Percentiles rank a stretch among this genome's conserved stretches.
These are phyloP conservation scores for Luffa acutangula DNA, from an alignment of 306 rosid species.

Conservation along the genomic window DNA sequence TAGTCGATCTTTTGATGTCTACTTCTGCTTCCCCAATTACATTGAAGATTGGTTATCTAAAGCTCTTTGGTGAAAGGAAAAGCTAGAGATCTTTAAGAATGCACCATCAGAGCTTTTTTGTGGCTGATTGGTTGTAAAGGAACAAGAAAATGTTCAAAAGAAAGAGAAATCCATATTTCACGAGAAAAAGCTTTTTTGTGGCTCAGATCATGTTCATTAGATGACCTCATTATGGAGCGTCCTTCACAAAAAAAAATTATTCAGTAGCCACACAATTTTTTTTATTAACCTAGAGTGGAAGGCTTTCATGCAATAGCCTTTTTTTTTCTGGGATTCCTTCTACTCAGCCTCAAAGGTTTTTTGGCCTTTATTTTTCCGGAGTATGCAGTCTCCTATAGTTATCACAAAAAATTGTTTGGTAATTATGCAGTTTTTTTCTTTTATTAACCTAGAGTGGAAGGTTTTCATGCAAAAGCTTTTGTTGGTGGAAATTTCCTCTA, in stretches of 20 bases:
- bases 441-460: not conserved
- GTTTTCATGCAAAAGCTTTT: not conserved
- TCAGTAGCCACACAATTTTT: not conserved
- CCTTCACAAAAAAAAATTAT: not conserved
- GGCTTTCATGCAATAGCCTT: not conserved
- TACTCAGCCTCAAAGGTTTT: not conserved
- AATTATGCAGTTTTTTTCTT: not conserved
- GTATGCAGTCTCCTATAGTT: not conserved
- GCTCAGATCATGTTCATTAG: not conserved
- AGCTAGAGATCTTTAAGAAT: not conserved
- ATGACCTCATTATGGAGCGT: not conserved
- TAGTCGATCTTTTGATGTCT: not conserved
- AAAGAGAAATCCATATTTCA: not conserved
- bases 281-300: not conserved
- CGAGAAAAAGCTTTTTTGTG: not conserved
- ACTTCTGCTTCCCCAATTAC: not conserved
- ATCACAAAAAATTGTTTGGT: not conserved
- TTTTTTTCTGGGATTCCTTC: not conserved
- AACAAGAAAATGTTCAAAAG: not conserved
- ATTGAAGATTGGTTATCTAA: not conserved
- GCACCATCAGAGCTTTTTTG: not conserved
- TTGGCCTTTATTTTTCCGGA: not conserved
- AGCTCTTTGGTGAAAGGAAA: not conserved
- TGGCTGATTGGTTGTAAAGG: not conserved
- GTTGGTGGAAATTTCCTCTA: not conserved